These are phyloP conservation scores for Exophiala sp. DNA, from an alignment of 2,329 filamentous ascomycete species.

Conservation along the genomic window DNA sequence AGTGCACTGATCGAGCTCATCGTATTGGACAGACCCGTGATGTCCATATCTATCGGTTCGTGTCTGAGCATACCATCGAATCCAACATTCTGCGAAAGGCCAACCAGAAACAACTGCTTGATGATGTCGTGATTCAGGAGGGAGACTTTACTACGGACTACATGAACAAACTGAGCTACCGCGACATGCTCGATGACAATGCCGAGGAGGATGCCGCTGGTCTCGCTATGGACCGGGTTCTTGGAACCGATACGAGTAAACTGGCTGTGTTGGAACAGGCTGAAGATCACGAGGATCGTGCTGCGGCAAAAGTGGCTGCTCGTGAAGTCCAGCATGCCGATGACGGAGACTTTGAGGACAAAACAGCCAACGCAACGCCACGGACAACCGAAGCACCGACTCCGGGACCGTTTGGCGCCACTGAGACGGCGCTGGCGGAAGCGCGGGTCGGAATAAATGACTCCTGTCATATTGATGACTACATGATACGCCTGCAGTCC, in stretches of 20 bases:
- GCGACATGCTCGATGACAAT: constrained; percentile 56
- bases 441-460: constrained; percentile 40
- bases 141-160: constrained; percentile 97
- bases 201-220: constrained; percentile 60
- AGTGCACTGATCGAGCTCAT: constrained; percentile 95
- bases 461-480: constrained; percentile 64
- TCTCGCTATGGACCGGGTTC: constrained; percentile 77
- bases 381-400: constrained; percentile 31
- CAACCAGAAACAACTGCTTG: constrained; percentile 94
- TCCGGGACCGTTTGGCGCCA: constrained; percentile 25
- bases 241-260: constrained; percentile 52
- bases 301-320: constrained; percentile 77
- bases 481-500: constrained; percentile 65
- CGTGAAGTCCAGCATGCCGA: constrained; percentile 81
- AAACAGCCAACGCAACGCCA: constrained; percentile 35
- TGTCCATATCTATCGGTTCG: constrained; percentile 93
- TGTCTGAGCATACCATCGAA: constrained; percentile 92
- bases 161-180: constrained; percentile 69
- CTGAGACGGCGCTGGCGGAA: constrained; percentile 32
- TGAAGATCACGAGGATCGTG: constrained; percentile 87
- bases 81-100: constrained; percentile 96
- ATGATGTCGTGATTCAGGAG: constrained; percentile 97
- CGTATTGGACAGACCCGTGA: constrained; percentile 96
- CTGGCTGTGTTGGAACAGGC: constrained; percentile 76
- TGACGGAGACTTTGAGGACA: constrained; percentile 75